Evolutionary conservation across 2,329 filamentous ascomycete species (phyloP).

Genomic region (Sporothrix pseudoabietina): DNA sequence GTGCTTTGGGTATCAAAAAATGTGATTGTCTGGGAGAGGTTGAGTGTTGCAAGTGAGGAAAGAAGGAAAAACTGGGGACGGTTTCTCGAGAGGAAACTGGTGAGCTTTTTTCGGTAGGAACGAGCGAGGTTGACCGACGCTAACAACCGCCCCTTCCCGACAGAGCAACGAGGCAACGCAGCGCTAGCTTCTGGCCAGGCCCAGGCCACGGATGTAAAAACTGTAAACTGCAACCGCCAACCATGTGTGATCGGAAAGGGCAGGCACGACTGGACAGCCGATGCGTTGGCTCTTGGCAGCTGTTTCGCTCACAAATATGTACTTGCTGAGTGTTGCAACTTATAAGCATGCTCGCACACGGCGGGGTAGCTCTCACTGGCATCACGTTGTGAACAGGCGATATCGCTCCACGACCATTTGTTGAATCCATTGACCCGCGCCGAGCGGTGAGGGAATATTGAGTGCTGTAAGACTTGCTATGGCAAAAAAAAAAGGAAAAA

Average conservation of each 20-base stretch:
- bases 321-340: background rate
- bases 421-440: no score
- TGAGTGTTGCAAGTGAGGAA: conserved; percentile 1
- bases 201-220: conserved; percentile 3
- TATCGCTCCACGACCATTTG: background rate
- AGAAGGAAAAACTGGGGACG: conserved; percentile 4
- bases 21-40: conserved; percentile 4
- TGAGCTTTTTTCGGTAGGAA: conserved; percentile 31
- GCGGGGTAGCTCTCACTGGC: conserved; percentile 7
- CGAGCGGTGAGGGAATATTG: background rate
- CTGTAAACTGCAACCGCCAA: conserved; percentile 9
- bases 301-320: background rate
- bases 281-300: background rate
- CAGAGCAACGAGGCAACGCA: conserved; percentile 8
- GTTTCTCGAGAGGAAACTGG: conserved; percentile 14
- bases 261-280: conserved; percentile 13
- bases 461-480: background rate
- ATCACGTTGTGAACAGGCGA: conserved; percentile 22
- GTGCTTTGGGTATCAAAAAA: conserved; percentile 16
- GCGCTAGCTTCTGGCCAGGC: background rate
- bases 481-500: background rate
- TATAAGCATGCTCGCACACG: background rate
- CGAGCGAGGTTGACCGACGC: conserved; percentile 15
- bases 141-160: conserved; percentile 27
- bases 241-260: conserved; percentile 14